phyloP scores from a whole-genome alignment of 805 yeast species.

The Candida patagonica region DNA sequence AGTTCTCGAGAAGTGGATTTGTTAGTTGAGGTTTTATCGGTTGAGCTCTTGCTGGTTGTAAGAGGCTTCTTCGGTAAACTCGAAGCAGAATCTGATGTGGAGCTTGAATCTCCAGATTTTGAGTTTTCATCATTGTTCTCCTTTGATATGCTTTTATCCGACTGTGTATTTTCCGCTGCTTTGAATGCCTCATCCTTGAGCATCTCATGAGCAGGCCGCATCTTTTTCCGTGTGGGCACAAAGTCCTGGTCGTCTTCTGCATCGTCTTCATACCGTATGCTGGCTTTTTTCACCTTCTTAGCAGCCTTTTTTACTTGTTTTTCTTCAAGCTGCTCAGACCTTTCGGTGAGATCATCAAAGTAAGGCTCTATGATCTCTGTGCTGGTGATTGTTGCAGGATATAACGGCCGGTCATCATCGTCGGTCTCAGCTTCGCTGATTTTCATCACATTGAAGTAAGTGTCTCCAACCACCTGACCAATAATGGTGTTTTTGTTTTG shows the following conservation, averaged over 20 bases:
- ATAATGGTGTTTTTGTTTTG: constrained; percentile 38
- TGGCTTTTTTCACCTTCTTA: constrained; percentile 18
- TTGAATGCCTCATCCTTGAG: constrained; percentile 18
- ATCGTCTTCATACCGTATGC: constrained; percentile 33
- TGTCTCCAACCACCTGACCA: constrained; percentile 51
- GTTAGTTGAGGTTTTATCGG: not conserved
- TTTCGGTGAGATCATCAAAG: constrained; percentile 32
- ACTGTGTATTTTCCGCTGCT: constrained; percentile 1
- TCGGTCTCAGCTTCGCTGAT: constrained; percentile 42
- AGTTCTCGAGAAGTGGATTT: constrained; percentile 3
- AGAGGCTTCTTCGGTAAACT: not conserved
- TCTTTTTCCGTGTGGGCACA: constrained; percentile 10
- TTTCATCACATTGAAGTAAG: constrained; percentile 42
- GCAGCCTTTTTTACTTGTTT: constrained; percentile 4
- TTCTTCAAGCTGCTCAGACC: constrained; percentile 4
- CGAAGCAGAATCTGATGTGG: not conserved
- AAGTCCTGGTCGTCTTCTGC: constrained; percentile 27
- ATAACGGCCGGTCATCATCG: constrained; percentile 36
- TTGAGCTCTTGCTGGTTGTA: not conserved
- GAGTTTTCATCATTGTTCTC: constrained; percentile 4
- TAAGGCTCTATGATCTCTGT: constrained; percentile 38
- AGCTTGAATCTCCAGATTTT: not conserved
- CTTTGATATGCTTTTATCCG: not conserved
- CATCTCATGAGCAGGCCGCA: constrained; percentile 11
- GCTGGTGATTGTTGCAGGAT: constrained; percentile 38